Base-by-base conservation (phyloP, 2,329 filamentous ascomycete genomes). In the Cadophora sp. region DNA sequence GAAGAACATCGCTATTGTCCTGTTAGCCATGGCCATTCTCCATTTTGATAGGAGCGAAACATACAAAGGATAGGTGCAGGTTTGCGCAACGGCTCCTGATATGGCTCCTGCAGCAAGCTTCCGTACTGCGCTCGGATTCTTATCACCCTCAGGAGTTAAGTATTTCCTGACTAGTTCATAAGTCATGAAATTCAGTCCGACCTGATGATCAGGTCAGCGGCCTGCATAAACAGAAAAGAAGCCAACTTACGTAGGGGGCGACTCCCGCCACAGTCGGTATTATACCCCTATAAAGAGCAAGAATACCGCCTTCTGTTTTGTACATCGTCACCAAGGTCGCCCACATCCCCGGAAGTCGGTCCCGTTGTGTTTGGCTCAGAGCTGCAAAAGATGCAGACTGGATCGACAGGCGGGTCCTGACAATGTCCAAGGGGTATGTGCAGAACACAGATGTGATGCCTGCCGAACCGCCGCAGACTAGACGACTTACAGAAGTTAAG, bases 131-230 rank as follows among this genome's bases (percentile, higher is more conserved):
- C 84, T 89, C 0, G 96, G 96, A 73, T 97, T 93, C 77, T 92
- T 87, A 71, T 97, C 90, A 55, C 96, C 96, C 62, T 97, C 93
- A 1, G 90, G 91, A 0, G 96, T 99, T 73, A 99, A 85, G 73
- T 91, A 90, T 76, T 90, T 89, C 69, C 96, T 90, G 68, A 94
- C 91, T 60, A 91, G 91, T 80, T 99, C 96, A 81, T 99, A 99
- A 6, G 93, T 93, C 94, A 98, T 98, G 80, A 99, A 99, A 80
- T 99, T 99, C 65, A 99, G 84, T 48, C 96, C 96, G 70, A 99
- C 92, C 91, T 94, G 50, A 11, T 29, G 4, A 14, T 11, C 50
- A 11, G 34, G 66, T 68, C 59, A 69, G 65, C 63, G 7, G 14
- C 40, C 6, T 2, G 19, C 16, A 46, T n/a, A 9, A 3, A 11